Conservation (phyloP, 345 rosid genomes). For the Aquilaria sinensis region DNA sequence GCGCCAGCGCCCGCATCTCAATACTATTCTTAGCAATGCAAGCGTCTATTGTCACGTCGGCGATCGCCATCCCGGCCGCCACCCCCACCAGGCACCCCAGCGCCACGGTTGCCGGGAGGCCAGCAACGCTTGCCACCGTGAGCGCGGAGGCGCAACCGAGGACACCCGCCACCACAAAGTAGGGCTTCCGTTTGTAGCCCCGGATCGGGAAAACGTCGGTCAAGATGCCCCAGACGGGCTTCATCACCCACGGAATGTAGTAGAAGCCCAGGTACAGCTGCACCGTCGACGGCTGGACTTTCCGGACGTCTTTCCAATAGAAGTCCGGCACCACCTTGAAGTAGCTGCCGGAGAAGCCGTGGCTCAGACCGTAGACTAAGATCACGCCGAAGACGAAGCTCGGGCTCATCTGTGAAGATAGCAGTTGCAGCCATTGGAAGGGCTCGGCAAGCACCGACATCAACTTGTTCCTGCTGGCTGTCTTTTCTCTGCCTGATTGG, state of each 20-base stretch:
- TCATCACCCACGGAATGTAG: conserved; percentile 77
- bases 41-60: conserved; percentile 86
- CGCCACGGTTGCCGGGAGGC: conserved; percentile 44
- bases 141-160: conserved; percentile 49
- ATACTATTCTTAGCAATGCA: conserved; percentile 77
- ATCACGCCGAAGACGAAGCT: conserved; percentile 61
- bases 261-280: conserved; percentile 69
- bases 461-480: conserved; percentile 12
- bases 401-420: conserved; percentile 47
- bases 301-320: conserved; percentile 84
- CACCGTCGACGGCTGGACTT: conserved; percentile 64
- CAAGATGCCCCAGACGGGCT: conserved; percentile 75
- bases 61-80: conserved; percentile 64
- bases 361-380: conserved; percentile 69
- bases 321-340: conserved; percentile 75
- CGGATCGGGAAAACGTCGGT: conserved; percentile 67
- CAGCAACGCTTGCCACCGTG: conserved; percentile 37
- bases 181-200: conserved; percentile 70
- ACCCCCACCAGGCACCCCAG: conserved; percentile 60
- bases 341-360: conserved; percentile 66
- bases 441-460: conserved; percentile 46
- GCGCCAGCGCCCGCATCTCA: conserved; percentile 44
- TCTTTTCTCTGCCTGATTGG: neutral
- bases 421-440: conserved; percentile 66
- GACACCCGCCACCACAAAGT: conserved; percentile 60